Evolutionary conservation across 352 stramenopile genomes (phyloP), one percentile per base, ranked within the genome.

Genomic region (Nothophytophthora sp.): DNA sequence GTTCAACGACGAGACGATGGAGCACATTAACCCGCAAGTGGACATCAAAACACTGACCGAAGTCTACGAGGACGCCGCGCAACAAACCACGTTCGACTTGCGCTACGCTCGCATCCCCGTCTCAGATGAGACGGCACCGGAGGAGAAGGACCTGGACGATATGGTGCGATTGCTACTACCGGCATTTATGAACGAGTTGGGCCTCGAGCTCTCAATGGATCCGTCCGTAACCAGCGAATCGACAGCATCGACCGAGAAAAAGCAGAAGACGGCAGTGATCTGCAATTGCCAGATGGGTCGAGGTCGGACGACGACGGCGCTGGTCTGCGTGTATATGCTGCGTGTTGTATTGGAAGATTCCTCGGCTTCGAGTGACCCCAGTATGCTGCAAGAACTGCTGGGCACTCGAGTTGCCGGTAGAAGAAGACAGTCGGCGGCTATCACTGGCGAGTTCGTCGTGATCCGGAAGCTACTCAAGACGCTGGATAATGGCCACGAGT

Each of bases 201-300:
- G 64, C 5, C 53, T 88, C 4, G n/a, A 42, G 28, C 48, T 49
- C 0, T 63, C 49, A 44, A 34, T 16, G 0, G 43, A 22, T 1
- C 34, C 23, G 8, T 24, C 23, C 3, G 33, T 16, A 30, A 50
- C 15, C 38, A 49, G 44, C 33, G 33, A 46, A 28, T 16, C 5
- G 29, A 15, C 12, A 5, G 45, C 46, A 13, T 16, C 10, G 13
- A 23, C 19, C 15, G 23, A 56, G 16, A 63, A 71, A 16, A 67
- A 66, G 34, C 41, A 49, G 22, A 80, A 74, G 55, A 90, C 76
- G 5, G 84, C 84, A 3, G 83, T 91, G 19, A 76, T 97, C 30
- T 97, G 88, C 63, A 96, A 96, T 43, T 97, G 88, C 41, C 88
- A 97, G 60, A 96, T 97, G 83, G 88, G 88, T 3, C 78, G 87